These are phyloP conservation scores for Lepidium didymum DNA, from an alignment of 345 rosid genomes.

Conservation along the genomic window DNA sequence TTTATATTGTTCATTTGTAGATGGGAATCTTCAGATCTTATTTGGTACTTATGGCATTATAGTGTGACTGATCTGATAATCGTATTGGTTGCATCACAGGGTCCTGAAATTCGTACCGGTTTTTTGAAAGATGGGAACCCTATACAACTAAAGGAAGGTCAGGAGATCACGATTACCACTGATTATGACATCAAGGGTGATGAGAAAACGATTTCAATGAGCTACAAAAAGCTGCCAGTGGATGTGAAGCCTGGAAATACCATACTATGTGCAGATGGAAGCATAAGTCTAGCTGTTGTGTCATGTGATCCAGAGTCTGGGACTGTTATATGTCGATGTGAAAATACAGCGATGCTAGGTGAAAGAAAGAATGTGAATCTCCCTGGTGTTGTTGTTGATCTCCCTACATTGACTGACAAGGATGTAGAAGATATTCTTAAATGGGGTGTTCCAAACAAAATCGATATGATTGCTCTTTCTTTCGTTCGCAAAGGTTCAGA, in stretches of 20 bases:
- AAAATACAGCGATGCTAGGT: constrained; percentile 46
- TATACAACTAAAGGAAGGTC: constrained; percentile 45
- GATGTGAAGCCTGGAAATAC: constrained; percentile 61
- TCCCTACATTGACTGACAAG: constrained; percentile 50
- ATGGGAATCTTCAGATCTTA: too few relatives aligned
- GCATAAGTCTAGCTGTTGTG: constrained; percentile 50
- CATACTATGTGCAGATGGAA: constrained; percentile 71
- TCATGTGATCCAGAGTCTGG: constrained; percentile 54
- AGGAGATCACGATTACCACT: constrained; percentile 47
- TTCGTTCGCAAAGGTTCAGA: constrained; percentile 55
- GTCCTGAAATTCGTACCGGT: constrained; percentile 15
- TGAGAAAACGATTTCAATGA: constrained; percentile 58
- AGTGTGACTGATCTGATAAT: background rate
- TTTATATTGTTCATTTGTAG: too few relatives aligned
- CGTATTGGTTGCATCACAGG: background rate
- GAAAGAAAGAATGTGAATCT: constrained; percentile 58
- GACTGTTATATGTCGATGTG: constrained; percentile 48
- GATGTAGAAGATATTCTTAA: constrained; percentile 47
- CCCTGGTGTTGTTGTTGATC: constrained; percentile 53
- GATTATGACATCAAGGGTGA: constrained; percentile 64
- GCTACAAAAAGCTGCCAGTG: constrained; percentile 64
- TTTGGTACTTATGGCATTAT: background rate
- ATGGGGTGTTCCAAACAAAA: constrained; percentile 50
- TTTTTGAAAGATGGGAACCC: constrained; percentile 35
- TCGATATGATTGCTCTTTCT: constrained; percentile 49